Evolutionary conservation across 306 rosid species (phyloP), one percentile per base, ranked within the genome.

Genomic region (Dalbergia cultrata): DNA sequence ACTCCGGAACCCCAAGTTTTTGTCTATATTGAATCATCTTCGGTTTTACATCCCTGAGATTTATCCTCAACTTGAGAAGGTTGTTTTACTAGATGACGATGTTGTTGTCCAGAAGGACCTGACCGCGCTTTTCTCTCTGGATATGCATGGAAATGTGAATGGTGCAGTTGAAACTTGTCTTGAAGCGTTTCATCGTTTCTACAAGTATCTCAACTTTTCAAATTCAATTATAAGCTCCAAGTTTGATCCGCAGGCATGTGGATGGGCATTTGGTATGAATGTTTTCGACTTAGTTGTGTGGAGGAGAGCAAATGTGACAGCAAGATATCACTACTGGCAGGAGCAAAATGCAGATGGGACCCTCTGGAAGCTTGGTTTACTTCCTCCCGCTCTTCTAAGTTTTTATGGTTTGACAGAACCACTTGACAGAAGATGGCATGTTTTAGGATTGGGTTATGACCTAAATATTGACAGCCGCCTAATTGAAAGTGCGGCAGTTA

Each of bases 381-480:
- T 96, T 85, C 97, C 99, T 72, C 91, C 98, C 16, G 99, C 93
- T 56, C 98, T 96, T 75, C 87, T 96, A 49, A 80, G 93, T 41
- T 96, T 96, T 78, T 93, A 93, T 75, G 99, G 98, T 83, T 90
- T 92, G 73, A 96, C 99, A 17, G 99, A 96, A 81, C 99, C 99
- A 41, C 99, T 96, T 64, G 99, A 96, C 70, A 87, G 99, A 81
- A 96, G 99, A 93, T 96, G 99, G 99, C 99, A 96, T 82, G 99
- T 93, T 35, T 83, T 96, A 84, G 99, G 99, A 83, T 82, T 96
- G 85, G 99, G 99, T 45, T 93, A 93, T 78, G 97, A 96, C 85
- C 83, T 84, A 63, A 92, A 93, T 57, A 90, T 96, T 58, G 99
- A 96, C 87, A 90, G 86, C 75, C 93, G 99, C 43, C 86, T 96